Conservation (phyloP, 2,329 filamentous ascomycete species). For the Hirsutella rhossiliensis region DNA sequence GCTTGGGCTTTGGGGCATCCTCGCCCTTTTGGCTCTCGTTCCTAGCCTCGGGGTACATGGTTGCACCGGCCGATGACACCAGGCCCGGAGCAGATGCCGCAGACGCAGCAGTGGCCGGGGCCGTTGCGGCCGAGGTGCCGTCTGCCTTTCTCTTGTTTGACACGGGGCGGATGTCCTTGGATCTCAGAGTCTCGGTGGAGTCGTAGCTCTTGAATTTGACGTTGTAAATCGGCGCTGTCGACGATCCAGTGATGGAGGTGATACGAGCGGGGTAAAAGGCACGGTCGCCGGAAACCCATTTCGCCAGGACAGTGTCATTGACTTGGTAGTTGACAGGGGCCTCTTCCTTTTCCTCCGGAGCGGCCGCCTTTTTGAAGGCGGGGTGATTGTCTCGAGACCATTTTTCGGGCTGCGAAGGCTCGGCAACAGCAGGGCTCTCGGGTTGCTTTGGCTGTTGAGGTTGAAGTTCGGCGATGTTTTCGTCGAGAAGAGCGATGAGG, state of each 20-base stretch:
- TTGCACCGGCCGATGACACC: constrained; percentile 43
- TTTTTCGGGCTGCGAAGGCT: constrained; percentile 49
- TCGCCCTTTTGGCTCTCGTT: constrained; percentile 50
- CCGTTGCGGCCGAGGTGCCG: constrained; percentile 44
- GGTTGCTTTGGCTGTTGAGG: constrained; percentile 28
- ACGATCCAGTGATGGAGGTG: constrained; percentile 84
- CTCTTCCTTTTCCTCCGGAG: constrained; percentile 39
- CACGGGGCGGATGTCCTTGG: constrained; percentile 73
- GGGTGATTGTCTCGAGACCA: constrained; percentile 75
- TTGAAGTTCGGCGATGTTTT: constrained; percentile 70
- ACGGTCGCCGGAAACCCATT: constrained; percentile 83
- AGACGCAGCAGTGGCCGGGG: constrained; percentile 26
- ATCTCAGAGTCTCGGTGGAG: constrained; percentile 68
- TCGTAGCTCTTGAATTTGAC: constrained; percentile 93
- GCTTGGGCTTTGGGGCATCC: constrained; percentile 59
- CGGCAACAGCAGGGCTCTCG: constrained; percentile 31
- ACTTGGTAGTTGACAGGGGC: constrained; percentile 57
- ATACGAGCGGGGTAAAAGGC: constrained; percentile 87
- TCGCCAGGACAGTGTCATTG: constrained; percentile 82
- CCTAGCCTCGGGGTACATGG: constrained; percentile 48
- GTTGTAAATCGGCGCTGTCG: constrained; percentile 81
- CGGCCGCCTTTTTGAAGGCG: constrained; percentile 48
- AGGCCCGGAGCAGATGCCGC: constrained; percentile 23
- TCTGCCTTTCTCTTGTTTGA: constrained; percentile 81
- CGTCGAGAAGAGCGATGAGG: constrained; percentile 68